A percentile compares a stretch with the other conserved stretches of the same genome.
These are phyloP conservation scores for Dothiorella sarmentorum DNA, from an alignment of 2,329 filamentous ascomycete species.

Conservation along the genomic window DNA sequence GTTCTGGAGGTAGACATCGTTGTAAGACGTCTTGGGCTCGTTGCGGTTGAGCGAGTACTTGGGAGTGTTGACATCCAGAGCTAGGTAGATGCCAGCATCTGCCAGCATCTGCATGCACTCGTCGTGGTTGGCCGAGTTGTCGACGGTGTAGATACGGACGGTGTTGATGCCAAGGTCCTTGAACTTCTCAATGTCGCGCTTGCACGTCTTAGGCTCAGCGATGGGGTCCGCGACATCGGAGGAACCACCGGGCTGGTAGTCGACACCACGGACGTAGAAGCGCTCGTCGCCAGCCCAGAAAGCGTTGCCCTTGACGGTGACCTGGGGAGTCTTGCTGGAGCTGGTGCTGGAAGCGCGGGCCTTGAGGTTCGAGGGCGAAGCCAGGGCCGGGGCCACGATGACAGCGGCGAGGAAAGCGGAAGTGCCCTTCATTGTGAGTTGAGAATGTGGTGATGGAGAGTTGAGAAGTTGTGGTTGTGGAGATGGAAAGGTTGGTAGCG, in stretches of 20 bases:
- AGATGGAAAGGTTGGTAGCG: neutral
- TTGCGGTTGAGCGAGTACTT: conserved; percentile 82
- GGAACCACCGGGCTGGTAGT: conserved; percentile 65
- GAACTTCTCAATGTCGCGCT: conserved; percentile 78
- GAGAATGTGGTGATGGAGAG: neutral
- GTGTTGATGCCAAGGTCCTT: conserved; percentile 85
- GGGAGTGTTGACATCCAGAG: conserved; percentile 88
- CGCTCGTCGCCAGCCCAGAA: conserved; percentile 62
- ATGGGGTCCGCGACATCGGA: conserved; percentile 69
- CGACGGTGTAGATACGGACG: conserved; percentile 86
- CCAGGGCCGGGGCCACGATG: conserved; percentile 46
- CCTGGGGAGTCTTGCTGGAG: conserved; percentile 45
- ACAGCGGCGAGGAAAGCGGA: conserved; percentile 47
- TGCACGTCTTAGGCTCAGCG: conserved; percentile 65
- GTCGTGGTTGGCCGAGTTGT: conserved; percentile 79
- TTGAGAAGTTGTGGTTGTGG: neutral
- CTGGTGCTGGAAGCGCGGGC: conserved; percentile 39
- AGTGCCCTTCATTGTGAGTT: conserved; percentile 53
- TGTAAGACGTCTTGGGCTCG: conserved; percentile 74
- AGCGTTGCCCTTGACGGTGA: conserved; percentile 63
- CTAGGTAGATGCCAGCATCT: conserved; percentile 86
- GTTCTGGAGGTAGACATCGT: conserved; percentile 77
- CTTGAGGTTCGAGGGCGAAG: conserved; percentile 36
- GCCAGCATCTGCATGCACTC: conserved; percentile 78
- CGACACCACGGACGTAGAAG: conserved; percentile 60